Base-by-base conservation (phyloP, 176 grass and related monocot species). In the Rhipidocladum racemiflorum region DNA sequence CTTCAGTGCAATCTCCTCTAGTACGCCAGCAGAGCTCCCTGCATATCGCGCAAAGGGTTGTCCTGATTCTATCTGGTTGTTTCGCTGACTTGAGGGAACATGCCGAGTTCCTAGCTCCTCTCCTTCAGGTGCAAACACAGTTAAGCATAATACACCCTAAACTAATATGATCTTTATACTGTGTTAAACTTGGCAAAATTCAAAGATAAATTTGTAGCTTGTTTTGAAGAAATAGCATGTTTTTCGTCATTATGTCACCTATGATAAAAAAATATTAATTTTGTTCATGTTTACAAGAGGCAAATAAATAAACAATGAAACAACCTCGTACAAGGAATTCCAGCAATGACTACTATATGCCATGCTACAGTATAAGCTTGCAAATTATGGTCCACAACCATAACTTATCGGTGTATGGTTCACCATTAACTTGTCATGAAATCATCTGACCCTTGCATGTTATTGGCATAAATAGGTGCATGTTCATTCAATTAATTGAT, bases 1-100 rank as follows among this genome's bases (percentile, higher is more conserved):
- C 77, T 90, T 95, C 48, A 88, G 74, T 29, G 92, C 92, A 53
- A 99, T 99, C 60, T 89, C 88, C 59, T 93, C 81, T 69, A 99
- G 74, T 79, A 89, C 86, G 70, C 87, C 87, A 43, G 59, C 87
- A 72, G 86, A 84, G 75, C 79, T 84, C 49, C 78, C 90, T 64
- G 70, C 56, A 68, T 72, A n/a, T 36, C 44, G 77, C 4, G 69
- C 62, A 68, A 81, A 81, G 70, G 25, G 57, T 67, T 74, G 82
- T 72, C 73, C 84, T 27, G 77, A 13, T 72, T 87, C 89, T 67
- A 87, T 61, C 18, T 79, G 84, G 68, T 54, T 66, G 34, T 49
- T 83, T 81, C 63, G 87, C 73, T 94, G 89, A 36, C 68, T 87
- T 82, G 81, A 87, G 59, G 76, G 36, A 46, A 79, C 71, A 81